Percentiles rank a stretch among this genome's conserved stretches.
phyloP scores from a whole-genome alignment of 1,284 basidiomycete species.

The Bjerkandera adusta region DNA sequence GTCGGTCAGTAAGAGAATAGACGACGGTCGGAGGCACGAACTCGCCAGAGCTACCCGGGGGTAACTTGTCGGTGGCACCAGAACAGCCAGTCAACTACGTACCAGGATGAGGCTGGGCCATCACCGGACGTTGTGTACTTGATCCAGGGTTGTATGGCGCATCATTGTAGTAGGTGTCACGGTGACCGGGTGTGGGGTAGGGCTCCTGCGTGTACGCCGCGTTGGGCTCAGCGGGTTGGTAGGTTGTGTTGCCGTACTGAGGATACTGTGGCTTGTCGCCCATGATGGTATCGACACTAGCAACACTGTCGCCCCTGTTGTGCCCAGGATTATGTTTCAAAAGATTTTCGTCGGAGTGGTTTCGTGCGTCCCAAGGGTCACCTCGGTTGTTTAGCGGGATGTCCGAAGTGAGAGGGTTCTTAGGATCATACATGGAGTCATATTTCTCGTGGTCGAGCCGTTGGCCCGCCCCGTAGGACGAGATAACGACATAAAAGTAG shows the following conservation, averaged over 20 bases:
- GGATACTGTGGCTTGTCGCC: conserved; percentile 47
- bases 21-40: too few species aligned
- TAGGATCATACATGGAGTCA: conserved; percentile 70
- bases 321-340: conserved; percentile 24
- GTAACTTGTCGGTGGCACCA: too few species aligned
- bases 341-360: conserved; percentile 44
- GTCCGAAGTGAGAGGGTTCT: conserved; percentile 57
- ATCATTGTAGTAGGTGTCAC: conserved; percentile 23
- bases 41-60: too few species aligned
- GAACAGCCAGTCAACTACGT: too few species aligned
- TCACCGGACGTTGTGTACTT: conserved; percentile 37
- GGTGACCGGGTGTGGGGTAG: conserved; percentile 39
- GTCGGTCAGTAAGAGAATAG: conserved; percentile 24
- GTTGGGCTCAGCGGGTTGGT: conserved; percentile 27
- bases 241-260: conserved; percentile 29
- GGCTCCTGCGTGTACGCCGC: conserved; percentile 44
- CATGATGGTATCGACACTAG: conserved; percentile 56
- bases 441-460: conserved; percentile 80
- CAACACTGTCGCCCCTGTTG: conserved; percentile 44
- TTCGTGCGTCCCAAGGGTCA: conserved; percentile 74
- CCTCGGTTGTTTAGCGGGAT: conserved; percentile 63
- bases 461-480: conserved; percentile 74
- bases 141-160: conserved; percentile 16
- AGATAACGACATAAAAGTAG: conserved; percentile 70
- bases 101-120: conserved; percentile 49